phyloP scores from a whole-genome alignment of 2,329 filamentous ascomycete genomes.

The Leptographium lundbergii region DNA sequence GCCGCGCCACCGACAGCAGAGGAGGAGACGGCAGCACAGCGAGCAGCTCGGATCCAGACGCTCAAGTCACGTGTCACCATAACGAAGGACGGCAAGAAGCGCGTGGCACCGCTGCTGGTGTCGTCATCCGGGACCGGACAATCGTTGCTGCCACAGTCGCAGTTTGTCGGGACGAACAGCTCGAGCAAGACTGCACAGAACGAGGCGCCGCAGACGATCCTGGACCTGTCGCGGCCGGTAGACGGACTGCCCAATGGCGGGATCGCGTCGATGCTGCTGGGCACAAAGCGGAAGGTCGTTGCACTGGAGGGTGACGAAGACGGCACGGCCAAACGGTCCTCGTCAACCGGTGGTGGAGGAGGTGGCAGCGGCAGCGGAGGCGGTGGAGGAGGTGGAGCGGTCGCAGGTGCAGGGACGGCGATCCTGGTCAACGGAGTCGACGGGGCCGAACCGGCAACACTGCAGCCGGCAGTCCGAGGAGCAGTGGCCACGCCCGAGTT shows the following conservation, averaged over 20 bases:
- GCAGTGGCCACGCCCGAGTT: conserved; percentile 65
- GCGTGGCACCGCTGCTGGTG: conserved; percentile 82
- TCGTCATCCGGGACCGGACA: conserved; percentile 79
- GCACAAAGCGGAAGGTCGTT: conserved; percentile 80
- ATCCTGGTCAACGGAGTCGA: conserved; percentile 67
- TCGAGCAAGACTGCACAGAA: conserved; percentile 47
- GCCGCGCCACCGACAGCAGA: conserved; percentile 17
- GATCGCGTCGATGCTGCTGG: conserved; percentile 70
- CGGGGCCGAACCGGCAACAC: conserved; percentile 63
- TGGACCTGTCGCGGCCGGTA: conserved; percentile 88
- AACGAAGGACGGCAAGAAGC: conserved; percentile 93
- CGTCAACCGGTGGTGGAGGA: conserved; percentile 14
- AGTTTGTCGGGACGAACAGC: conserved; percentile 59
- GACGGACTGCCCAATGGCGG: conserved; percentile 88
- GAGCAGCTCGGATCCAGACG: conserved; percentile 39
- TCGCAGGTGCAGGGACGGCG: conserved; percentile 21
- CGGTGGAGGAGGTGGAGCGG: not conserved
- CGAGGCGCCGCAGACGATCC: conserved; percentile 65
- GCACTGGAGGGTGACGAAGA: conserved; percentile 67
- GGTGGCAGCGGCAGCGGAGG: not conserved
- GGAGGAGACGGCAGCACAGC: conserved; percentile 37
- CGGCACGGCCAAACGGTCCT: conserved; percentile 31
- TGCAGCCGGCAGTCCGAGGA: conserved; percentile 45
- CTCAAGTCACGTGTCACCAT: conserved; percentile 88
- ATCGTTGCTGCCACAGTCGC: conserved; percentile 79